Conservation (phyloP, 1,139 yeast genomes). For the Scheffersomyces illinoinensis region DNA sequence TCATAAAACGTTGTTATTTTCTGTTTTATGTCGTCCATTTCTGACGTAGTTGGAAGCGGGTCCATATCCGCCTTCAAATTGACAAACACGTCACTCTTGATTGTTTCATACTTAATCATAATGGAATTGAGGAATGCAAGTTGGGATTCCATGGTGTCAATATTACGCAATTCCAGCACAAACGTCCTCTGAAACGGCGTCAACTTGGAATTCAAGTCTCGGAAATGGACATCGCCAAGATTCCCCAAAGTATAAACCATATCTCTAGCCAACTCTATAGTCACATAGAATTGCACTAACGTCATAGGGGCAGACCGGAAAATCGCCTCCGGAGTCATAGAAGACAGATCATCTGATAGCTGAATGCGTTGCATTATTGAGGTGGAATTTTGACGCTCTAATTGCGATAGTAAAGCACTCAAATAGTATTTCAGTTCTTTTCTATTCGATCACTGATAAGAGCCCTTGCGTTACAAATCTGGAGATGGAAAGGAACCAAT, state of each 20-base stretch:
- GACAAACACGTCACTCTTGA: constrained; percentile 14
- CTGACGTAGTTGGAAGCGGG: constrained; percentile 18
- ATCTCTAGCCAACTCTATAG: constrained; percentile 89
- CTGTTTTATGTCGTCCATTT: constrained; percentile 17
- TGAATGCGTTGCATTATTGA: neutral
- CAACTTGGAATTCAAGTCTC: constrained; percentile 79
- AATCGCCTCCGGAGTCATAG: constrained; percentile 11
- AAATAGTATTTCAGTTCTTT: too few relatives aligned
- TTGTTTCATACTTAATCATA: constrained; percentile 17
- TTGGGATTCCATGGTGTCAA: constrained; percentile 33
- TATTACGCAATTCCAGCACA: constrained; percentile 73
- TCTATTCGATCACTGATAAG: neutral
- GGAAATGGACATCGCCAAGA: constrained; percentile 81
- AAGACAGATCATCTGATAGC: neutral
- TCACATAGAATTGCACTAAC: constrained; percentile 84
- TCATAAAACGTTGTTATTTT: constrained; percentile 15
- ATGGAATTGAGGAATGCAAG: constrained; percentile 23
- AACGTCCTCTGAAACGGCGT: constrained; percentile 86
- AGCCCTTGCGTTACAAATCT: neutral
- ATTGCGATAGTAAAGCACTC: neutral
- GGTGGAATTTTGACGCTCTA: neutral
- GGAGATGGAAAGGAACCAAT: neutral
- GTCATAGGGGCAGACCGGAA: constrained; percentile 90
- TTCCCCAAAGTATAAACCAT: constrained; percentile 81
- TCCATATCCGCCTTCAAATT: constrained; percentile 10